phyloP scores from a whole-genome alignment of 148 eudicot species.

The Nyssa sinensis region DNA sequence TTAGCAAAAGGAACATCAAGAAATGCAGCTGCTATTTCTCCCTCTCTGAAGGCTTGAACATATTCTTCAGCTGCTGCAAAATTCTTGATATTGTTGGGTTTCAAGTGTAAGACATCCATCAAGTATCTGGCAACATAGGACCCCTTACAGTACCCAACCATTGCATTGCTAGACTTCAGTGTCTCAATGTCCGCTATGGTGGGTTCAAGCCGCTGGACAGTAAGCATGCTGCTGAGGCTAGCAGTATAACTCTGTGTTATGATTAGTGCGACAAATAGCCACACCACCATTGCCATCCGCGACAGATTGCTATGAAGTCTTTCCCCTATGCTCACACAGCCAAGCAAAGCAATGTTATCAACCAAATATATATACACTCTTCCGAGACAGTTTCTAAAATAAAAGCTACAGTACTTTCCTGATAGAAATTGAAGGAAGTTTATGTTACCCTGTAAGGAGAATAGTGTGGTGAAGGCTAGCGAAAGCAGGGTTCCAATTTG shows the following conservation, averaged over 20 bases:
- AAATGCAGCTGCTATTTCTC: slow-evolving; percentile 27
- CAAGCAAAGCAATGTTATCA: neutral
- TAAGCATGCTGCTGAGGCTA: slow-evolving; percentile 21
- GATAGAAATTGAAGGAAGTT: too few relatives aligned
- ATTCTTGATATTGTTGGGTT: slow-evolving; percentile 5
- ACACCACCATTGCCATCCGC: slow-evolving; percentile 14
- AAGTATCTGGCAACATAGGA: slow-evolving; percentile 19
- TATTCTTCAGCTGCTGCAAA: slow-evolving; percentile 18
- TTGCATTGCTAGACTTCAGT: slow-evolving; percentile 20
- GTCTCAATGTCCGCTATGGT: slow-evolving; percentile 15
- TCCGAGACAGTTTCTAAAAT: too few relatives aligned
- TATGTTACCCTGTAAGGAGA: too few relatives aligned
- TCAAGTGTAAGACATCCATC: slow-evolving; percentile 17
- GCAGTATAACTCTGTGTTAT: slow-evolving; percentile 29
- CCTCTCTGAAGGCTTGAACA: slow-evolving; percentile 12
- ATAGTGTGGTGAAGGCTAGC: too few relatives aligned
- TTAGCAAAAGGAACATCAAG: slow-evolving; percentile 21
- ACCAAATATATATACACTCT: too few relatives aligned
- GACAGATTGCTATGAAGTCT: slow-evolving; percentile 21
- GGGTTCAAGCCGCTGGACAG: slow-evolving; percentile 21
- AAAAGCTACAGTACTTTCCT: too few relatives aligned
- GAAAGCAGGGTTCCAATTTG: too few relatives aligned
- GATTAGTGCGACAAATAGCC: slow-evolving; percentile 21
- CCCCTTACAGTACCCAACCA: slow-evolving; percentile 20
- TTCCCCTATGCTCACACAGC: neutral